Conservation (phyloP, 2,329 filamentous ascomycete genomes). For the Fusarium sp. region DNA sequence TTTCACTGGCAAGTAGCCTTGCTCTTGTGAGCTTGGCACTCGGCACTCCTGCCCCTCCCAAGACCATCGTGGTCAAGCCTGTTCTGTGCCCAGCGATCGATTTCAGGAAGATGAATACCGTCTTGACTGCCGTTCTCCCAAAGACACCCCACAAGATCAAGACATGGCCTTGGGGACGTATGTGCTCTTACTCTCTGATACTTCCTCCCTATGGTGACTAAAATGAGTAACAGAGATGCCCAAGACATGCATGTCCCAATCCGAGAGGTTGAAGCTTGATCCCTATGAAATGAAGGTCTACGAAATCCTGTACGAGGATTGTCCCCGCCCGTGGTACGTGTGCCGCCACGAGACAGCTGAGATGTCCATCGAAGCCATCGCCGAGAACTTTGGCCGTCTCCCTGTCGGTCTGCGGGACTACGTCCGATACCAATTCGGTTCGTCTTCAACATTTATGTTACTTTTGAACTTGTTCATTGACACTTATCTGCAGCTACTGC, state of each 20-base stretch:
- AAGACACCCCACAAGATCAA: not conserved
- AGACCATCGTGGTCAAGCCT: not conserved
- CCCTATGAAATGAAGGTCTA: not conserved
- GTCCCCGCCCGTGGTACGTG: not conserved
- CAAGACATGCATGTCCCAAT: not conserved
- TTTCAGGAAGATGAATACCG: not conserved
- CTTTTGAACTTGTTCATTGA: not conserved
- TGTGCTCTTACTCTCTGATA: not conserved
- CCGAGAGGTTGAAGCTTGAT: not conserved
- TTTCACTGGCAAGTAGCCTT: not conserved
- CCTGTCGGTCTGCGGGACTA: not conserved
- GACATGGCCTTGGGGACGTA: not conserved
- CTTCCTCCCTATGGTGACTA: not conserved
- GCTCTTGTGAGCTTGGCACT: not conserved
- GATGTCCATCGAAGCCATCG: not conserved
- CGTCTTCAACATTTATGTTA: not conserved
- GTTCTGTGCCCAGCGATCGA: not conserved
- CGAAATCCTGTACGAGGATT: not conserved
- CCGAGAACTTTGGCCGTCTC: not conserved
- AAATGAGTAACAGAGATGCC: not conserved
- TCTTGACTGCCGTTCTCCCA: not conserved
- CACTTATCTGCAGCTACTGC: not conserved
- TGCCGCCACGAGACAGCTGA: not conserved
- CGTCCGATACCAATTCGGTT: not conserved
- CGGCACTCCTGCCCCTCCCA: not conserved